Conservation (phyloP, 306 rosid species). For the Fragaria vesca region DNA sequence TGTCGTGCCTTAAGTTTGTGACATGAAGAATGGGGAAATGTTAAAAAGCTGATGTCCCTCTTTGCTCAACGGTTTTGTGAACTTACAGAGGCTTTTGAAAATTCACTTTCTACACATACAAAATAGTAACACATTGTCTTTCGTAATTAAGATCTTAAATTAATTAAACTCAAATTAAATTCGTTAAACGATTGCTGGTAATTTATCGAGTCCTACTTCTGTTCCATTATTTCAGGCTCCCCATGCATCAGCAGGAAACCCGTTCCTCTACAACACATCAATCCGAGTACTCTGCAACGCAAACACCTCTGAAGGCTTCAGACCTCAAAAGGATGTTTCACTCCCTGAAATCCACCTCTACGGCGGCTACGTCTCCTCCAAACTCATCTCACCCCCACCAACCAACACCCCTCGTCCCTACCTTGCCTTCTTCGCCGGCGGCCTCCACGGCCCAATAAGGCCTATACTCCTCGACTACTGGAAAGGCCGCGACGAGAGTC, state of each 20-base stretch:
- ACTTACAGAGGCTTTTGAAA: not conserved
- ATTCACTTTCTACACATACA: not conserved
- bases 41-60: not conserved
- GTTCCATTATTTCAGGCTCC: constrained; percentile 30
- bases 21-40: not conserved
- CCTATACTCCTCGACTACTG: constrained; percentile 56
- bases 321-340: constrained; percentile 71
- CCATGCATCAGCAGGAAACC: constrained; percentile 56
- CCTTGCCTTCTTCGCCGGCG: constrained; percentile 84
- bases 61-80: not conserved
- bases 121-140: not conserved
- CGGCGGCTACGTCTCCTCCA: constrained; percentile 54
- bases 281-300: constrained; percentile 85
- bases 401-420: constrained; percentile 35
- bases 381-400: constrained; percentile 48
- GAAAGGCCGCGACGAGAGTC: constrained; percentile 48
- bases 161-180: not conserved
- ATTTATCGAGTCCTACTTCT: not conserved
- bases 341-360: constrained; percentile 75
- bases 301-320: constrained; percentile 86
- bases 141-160: no score
- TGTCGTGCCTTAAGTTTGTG: not conserved
- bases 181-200: not conserved
- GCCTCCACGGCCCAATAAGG: constrained; percentile 76
- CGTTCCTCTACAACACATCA: constrained; percentile 61